A percentile compares a stretch with the other conserved stretches of the same genome.
phyloP scores from a whole-genome alignment of 768 basidiomycete genomes.

The Hypholoma fasciculare region DNA sequence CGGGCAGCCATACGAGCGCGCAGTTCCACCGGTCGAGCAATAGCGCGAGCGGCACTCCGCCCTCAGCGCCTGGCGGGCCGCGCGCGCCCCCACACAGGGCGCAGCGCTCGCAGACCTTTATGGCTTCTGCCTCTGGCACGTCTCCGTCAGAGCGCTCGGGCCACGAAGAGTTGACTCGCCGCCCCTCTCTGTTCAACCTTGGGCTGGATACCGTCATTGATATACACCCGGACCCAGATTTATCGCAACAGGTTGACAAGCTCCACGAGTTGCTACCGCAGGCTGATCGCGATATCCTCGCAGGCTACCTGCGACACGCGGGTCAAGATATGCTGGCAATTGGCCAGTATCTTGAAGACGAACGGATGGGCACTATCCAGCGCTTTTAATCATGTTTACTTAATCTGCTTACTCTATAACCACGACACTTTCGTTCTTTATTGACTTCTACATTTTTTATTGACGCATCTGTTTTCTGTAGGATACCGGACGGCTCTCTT shows the following conservation, averaged over 20 bases:
- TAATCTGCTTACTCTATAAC: slow-evolving; percentile 2
- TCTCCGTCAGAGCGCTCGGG: slow-evolving; percentile 30
- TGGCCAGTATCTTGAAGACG: slow-evolving; percentile 83
- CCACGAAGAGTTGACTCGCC: slow-evolving; percentile 29
- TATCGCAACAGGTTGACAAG: slow-evolving; percentile 68
- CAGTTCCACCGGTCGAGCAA: slow-evolving; percentile 30
- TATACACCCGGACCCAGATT: slow-evolving; percentile 49
- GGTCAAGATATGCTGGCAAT: slow-evolving; percentile 87
- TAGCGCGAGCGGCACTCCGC: slow-evolving; percentile 32
- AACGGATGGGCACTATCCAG: slow-evolving; percentile 68
- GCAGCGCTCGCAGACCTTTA: slow-evolving; percentile 68
- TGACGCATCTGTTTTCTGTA: neutral
- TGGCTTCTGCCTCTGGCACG: slow-evolving; percentile 32
- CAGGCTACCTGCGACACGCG: slow-evolving; percentile 69
- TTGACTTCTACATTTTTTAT: slow-evolving; percentile 5
- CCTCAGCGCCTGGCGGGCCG: slow-evolving; percentile 72
- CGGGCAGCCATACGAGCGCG: slow-evolving; percentile 11
- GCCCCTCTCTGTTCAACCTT: slow-evolving; percentile 40
- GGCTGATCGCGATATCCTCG: slow-evolving; percentile 66
- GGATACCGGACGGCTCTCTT: slow-evolving; percentile 2
- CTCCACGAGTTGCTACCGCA: slow-evolving; percentile 71
- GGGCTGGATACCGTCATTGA: slow-evolving; percentile 30
- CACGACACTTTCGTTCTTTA: slow-evolving; percentile 13
- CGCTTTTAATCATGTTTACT: slow-evolving; percentile 11
- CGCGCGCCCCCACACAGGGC: slow-evolving; percentile 65